Base-by-base conservation (phyloP, 2,329 filamentous ascomycete genomes). In the Xylaria sp. region DNA sequence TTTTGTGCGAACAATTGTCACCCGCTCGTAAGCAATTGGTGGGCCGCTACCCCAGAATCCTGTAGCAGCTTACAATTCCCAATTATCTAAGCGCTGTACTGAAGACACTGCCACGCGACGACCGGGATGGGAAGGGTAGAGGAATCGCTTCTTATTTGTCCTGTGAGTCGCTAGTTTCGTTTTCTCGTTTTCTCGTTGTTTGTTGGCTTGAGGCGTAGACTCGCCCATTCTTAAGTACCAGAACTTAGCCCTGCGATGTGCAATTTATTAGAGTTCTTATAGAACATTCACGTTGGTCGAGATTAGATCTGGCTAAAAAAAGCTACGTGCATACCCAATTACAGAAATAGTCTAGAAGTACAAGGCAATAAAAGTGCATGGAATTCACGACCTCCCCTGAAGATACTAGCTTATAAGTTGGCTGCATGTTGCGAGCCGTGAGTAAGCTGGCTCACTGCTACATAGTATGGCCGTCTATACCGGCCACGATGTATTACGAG, bases 51-150 rank as follows among this genome's bases (percentile, higher is more conserved):
- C 37, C 44, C 39, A 48, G 57, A 23, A 37, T 52, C 20, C 34
- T 18, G 58, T 41, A 32, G 28, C 41, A 60, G 23, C 39, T 34
- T 39, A 59, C 39, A 58, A 48, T 58, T 66, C 39, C 52, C 41
- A 57, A 32, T 23, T 34, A 5, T 62, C n/a, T 60, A 68, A 46
- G 62, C 62, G 66, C 66, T 44, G 32, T 37, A 15, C 7, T 20
- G 20, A 50, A 41, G 39, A 56, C 51, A 61, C 51, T 32, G 66
- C 63, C 66, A 55, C 52, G 46, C 37, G 51, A 62, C 48, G 2
- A 12, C 34, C 20, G n/a, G n/a, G 34, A 18, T 23, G 32, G n/a
- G 23, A 15, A 39, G 12, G 37, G 39, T 13, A 7, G 1, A 13
- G 41, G 15, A 15, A 50, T 37, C 13, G 23, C 4, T 48, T 56